Base-by-base conservation (phyloP, 2,329 filamentous ascomycete genomes). In the Cercospora nicotianae region DNA sequence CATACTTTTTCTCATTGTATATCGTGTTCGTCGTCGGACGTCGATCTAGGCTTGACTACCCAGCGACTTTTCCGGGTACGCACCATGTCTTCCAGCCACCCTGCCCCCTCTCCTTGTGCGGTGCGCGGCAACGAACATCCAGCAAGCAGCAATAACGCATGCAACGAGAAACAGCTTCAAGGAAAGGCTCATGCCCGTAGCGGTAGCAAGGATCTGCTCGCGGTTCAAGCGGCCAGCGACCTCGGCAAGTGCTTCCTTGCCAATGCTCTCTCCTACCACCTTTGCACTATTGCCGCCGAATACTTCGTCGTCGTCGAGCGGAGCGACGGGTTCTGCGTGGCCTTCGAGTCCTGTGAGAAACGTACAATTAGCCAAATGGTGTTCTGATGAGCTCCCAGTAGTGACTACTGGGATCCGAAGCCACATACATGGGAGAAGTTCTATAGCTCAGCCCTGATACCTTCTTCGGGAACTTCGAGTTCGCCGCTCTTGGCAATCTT, bases 371-470 rank as follows among this genome's bases (percentile, higher is more conserved):
- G 65, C 67, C 20, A 20, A 57, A 31, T 12, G 30, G 45, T 61
- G 36, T 59, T 33, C 53, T 18, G 33, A n/a, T 45, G 36, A 53
- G 30, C 36, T 53, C 57, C 64, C 64, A 53, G 64, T 55, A 61
- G 57, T 60, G 63, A 60, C 63, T 65, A 55, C 58, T 57, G 42
- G 20, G 55, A 16, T 42, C 23, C 28, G 57, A 53, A 60, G 55
- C 39, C 30, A 53, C 55, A 28, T 59, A 59, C 28, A 53, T 59
- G 63, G 63, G 39, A 57, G 45, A 28, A 53, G 73, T 83, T 84
- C 87, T 90, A 95, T 82, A 95, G 91, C 84, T 95, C 92, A 83
- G 90, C 87, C 83, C 93, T 91, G 85, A 93, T 94, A 95, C 92
- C 92, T 95, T 95, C 92, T 85, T 88, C 85, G 80, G 91, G 90